A percentile compares a stretch with the other conserved stretches of the same genome.
Conservation (phyloP, 2,329 filamentous ascomycete species). For the Microsporum ferrugineum region DNA sequence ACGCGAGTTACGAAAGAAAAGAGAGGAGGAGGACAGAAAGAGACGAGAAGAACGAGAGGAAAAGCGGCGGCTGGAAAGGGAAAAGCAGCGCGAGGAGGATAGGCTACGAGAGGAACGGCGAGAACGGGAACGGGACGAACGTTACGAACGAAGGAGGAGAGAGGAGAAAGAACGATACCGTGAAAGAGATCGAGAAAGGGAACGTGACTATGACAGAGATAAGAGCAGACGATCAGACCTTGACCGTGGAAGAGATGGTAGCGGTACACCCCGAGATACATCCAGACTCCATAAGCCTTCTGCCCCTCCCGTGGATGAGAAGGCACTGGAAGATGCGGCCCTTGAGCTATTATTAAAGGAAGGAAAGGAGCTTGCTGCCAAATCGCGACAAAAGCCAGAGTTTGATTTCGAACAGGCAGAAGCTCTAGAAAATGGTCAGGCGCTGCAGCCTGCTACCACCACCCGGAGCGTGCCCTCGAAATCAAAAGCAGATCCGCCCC, state of each 20-base stretch:
- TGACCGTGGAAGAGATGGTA: conserved; percentile 5
- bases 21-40: conserved; percentile 36
- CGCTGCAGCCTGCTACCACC: background rate
- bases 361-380: conserved; percentile 44
- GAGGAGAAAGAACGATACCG: conserved; percentile 38
- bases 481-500: conserved; percentile 5
- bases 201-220: conserved; percentile 20
- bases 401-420: conserved; percentile 41
- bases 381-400: conserved; percentile 40
- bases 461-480: conserved; percentile 2
- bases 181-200: conserved; percentile 28
- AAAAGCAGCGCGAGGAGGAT: conserved; percentile 42
- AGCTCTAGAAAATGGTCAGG: conserved; percentile 23
- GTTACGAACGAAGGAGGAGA: conserved; percentile 33
- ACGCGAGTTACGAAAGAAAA: conserved; percentile 34
- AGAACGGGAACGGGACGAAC: conserved; percentile 40
- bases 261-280: background rate
- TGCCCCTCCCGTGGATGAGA: conserved; percentile 37
- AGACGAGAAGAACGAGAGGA: conserved; percentile 42
- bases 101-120: conserved; percentile 43
- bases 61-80: conserved; percentile 38
- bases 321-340: conserved; percentile 45
- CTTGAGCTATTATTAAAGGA: conserved; percentile 44
- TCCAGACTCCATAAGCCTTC: background rate
- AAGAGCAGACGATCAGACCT: conserved; percentile 17